These are phyloP conservation scores for Pogostemon cablin DNA, from an alignment of 257 asterid species.

Conservation along the genomic window DNA sequence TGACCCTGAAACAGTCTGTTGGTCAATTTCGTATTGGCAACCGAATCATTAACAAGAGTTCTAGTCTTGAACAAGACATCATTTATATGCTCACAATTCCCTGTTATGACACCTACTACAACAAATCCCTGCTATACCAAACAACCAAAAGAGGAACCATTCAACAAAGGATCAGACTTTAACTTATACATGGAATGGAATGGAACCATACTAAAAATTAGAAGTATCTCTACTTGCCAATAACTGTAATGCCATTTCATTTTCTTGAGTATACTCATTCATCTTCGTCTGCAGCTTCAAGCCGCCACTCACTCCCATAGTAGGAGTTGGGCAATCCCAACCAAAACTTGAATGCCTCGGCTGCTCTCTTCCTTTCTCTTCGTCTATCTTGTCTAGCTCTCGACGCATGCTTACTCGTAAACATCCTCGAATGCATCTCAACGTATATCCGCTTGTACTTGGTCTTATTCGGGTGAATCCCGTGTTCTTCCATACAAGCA, in stretches of 20 bases:
- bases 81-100: no score
- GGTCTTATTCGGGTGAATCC: constrained; percentile 81
- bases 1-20: no score
- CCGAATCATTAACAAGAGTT: no score
- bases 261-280: constrained; percentile 17
- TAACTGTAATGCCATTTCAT: constrained; percentile 22
- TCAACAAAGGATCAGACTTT: no score
- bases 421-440: constrained; percentile 99
- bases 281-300: constrained; percentile 56
- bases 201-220: neutral
- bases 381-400: constrained; percentile 87
- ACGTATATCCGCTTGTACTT: constrained; percentile 90
- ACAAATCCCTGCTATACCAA: no score
- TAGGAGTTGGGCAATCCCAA: constrained; percentile 90
- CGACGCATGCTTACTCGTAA: constrained; percentile 98
- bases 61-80: no score
- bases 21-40: no score
- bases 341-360: constrained; percentile 99
- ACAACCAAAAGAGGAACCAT: no score
- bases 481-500: constrained; percentile 92
- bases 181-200: neutral
- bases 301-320: constrained; percentile 87
- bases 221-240: neutral
- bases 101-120: no score
- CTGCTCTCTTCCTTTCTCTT: constrained; percentile 85